A percentile compares a stretch with the other conserved stretches of the same genome.
Evolutionary conservation across 345 rosid genomes (phyloP).

Genomic region (Schrenkiella parvula): DNA sequence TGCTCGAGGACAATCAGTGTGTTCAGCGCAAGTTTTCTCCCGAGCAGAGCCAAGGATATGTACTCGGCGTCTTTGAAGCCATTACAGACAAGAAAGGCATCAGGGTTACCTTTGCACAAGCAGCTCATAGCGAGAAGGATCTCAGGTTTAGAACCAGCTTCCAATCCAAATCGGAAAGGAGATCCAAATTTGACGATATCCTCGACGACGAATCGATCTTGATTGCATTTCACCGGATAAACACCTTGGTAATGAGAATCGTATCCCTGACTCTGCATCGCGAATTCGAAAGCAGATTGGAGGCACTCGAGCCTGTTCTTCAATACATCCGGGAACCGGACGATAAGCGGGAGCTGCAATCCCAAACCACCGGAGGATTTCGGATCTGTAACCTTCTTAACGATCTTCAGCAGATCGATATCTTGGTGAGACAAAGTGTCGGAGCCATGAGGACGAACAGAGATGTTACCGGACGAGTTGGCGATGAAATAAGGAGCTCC

Average conservation of each 20-base stretch:
- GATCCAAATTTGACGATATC: conserved; percentile 83
- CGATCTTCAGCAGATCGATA: conserved; percentile 72
- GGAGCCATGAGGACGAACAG: conserved; percentile 72
- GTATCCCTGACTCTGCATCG: conserved; percentile 58
- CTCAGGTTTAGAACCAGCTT: conserved; percentile 97
- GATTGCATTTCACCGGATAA: conserved; percentile 94
- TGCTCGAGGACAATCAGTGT: conserved; percentile 87
- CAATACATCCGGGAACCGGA: conserved; percentile 83
- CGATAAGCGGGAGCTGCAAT: conserved; percentile 76
- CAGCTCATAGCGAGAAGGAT: conserved; percentile 91
- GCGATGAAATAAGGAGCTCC: conserved; percentile 93
- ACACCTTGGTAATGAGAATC: conserved; percentile 86
- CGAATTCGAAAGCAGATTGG: conserved; percentile 72
- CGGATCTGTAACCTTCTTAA: conserved; percentile 82
- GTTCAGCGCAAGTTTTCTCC: conserved; percentile 66
- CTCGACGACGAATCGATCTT: conserved; percentile 86
- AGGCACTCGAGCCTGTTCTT: conserved; percentile 85
- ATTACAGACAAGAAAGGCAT: conserved; percentile 75
- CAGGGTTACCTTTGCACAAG: conserved; percentile 73
- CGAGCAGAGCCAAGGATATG: conserved; percentile 68
- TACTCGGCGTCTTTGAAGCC: conserved; percentile 90
- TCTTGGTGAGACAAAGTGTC: conserved; percentile 79
- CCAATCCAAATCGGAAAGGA: conserved; percentile 78
- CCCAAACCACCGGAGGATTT: conserved; percentile 81
- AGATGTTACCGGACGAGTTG: conserved; percentile 69